Percentiles rank a stretch among this genome's conserved stretches.
Conservation (phyloP, 495 filamentous ascomycete genomes). For the Lasiosphaeria miniovina region DNA sequence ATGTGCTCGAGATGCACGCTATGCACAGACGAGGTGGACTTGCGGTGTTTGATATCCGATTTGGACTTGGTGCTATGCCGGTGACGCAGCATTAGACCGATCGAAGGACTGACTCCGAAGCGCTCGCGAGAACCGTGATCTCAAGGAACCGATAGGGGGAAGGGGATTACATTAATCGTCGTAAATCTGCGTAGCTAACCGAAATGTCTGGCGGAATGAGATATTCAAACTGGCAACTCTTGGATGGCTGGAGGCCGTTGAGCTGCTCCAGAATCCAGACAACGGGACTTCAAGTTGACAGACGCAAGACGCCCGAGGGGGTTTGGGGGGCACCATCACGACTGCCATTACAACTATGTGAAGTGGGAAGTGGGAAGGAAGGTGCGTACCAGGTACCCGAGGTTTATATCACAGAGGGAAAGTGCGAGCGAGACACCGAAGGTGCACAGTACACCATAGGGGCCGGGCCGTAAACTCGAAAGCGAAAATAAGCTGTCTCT, state of each 20-base stretch:
- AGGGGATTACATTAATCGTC: conserved; percentile 5
- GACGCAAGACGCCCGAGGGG: no score
- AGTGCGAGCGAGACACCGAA: no score
- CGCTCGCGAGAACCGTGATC: neutral
- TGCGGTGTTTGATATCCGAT: conserved; percentile 52
- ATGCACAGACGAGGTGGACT: conserved; percentile 60
- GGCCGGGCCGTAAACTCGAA: neutral
- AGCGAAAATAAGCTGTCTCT: conserved; percentile 10
- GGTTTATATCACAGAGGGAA: neutral
- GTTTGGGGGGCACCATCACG: neutral
- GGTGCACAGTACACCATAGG: neutral
- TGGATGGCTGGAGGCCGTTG: neutral
- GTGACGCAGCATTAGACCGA: conserved; percentile 42
- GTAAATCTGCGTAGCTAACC: conserved; percentile 26
- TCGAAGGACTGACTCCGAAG: neutral
- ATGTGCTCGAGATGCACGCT: conserved; percentile 47
- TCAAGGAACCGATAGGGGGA: neutral
- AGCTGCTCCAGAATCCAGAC: neutral
- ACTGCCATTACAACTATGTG: no score
- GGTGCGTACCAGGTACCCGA: neutral
- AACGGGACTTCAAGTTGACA: neutral
- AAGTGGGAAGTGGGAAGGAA: neutral
- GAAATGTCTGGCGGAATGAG: conserved; percentile 19
- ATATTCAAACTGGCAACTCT: conserved; percentile 7
- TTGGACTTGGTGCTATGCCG: conserved; percentile 40